Conservation (phyloP, 345 rosid species). For the Eucalyptus albens region DNA sequence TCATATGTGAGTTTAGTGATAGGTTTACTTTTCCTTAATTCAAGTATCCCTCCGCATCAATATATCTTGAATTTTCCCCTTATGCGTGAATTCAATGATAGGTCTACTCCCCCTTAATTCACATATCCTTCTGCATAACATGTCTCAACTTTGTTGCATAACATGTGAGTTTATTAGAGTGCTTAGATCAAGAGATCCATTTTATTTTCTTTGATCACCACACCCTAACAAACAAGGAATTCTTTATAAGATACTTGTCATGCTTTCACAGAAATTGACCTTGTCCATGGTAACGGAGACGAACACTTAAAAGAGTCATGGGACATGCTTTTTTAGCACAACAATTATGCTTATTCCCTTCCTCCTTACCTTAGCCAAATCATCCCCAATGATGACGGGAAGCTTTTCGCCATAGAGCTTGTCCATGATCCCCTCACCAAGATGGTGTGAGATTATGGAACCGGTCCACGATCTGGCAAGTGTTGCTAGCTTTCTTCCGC, state of each 20-base stretch:
- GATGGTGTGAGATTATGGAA: not conserved
- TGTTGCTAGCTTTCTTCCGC: not conserved
- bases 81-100: too few species aligned
- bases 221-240: not conserved
- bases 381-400: not conserved
- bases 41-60: too few species aligned
- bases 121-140: too few species aligned
- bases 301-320: not conserved
- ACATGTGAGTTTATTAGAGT: too few species aligned
- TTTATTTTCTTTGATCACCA: not conserved
- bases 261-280: not conserved
- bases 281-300: not conserved
- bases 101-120: too few species aligned
- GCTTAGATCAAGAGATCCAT: too few species aligned
- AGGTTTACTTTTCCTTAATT: too few species aligned
- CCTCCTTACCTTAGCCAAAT: not conserved
- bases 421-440: not conserved
- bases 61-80: too few species aligned
- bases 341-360: not conserved
- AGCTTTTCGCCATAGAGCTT: not conserved
- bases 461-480: not conserved
- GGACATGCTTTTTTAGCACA: not conserved
- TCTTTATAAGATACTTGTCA: not conserved
- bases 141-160: too few species aligned
- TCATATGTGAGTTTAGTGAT: too few species aligned